Conservation (phyloP, 805 yeast species). For the Starmera quercuum region DNA sequence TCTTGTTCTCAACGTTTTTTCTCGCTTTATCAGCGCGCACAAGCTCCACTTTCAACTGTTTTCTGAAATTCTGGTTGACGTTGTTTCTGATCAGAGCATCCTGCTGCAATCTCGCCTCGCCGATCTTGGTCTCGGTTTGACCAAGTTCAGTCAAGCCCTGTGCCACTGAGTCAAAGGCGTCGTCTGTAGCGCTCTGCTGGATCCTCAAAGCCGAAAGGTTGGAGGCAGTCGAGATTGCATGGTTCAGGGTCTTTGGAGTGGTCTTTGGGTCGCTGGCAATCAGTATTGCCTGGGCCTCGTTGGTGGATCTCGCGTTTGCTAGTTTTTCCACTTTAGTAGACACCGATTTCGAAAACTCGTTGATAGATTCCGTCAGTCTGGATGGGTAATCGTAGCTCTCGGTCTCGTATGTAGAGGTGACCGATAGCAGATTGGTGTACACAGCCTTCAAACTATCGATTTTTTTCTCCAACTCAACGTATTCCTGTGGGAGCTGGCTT, state of each 20-base stretch:
- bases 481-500: conserved; percentile 79
- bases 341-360: conserved; percentile 61
- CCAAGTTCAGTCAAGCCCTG: conserved; percentile 62
- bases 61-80: conserved; percentile 60
- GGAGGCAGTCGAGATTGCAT: conserved; percentile 74
- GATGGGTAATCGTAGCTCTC: conserved; percentile 84
- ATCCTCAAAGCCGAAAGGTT: conserved; percentile 31
- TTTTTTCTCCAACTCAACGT: conserved; percentile 62
- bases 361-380: conserved; percentile 63
- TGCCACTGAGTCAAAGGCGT: conserved; percentile 43
- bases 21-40: conserved; percentile 62
- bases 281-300: conserved; percentile 76
- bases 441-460: conserved; percentile 67
- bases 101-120: conserved; percentile 77
- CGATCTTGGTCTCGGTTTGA: conserved; percentile 63
- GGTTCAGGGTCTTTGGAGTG: conserved; percentile 75
- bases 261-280: conserved; percentile 39
- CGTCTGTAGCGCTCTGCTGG: conserved; percentile 24
- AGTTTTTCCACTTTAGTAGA: conserved; percentile 57
- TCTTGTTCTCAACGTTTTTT: conserved; percentile 66
- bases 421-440: conserved; percentile 48
- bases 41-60: conserved; percentile 53
- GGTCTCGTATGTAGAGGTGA: conserved; percentile 51
- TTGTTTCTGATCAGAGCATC: conserved; percentile 64
- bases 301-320: conserved; percentile 65